These are phyloP conservation scores for Aquilaria malaccensis DNA, from an alignment of 345 rosid genomes.

Conservation along the genomic window DNA sequence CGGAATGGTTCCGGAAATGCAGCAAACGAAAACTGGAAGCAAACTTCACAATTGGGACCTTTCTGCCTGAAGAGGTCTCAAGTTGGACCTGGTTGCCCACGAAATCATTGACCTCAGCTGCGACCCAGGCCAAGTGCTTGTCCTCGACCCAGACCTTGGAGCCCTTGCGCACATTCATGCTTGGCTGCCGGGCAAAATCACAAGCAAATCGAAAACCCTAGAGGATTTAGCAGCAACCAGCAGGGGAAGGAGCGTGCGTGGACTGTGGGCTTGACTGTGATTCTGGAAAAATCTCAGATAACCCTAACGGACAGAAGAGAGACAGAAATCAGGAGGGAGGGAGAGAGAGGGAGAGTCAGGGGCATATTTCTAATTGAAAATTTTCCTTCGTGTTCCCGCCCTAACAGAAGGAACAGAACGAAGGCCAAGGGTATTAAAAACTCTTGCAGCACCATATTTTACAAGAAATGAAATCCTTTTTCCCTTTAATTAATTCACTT, in stretches of 20 bases:
- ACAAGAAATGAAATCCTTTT: no score
- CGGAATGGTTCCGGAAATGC: not conserved
- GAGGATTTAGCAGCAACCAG: not conserved
- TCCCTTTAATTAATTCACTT: no score
- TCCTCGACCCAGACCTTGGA: conserved; percentile 86
- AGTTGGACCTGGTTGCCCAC: conserved; percentile 48
- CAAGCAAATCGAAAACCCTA: conserved; percentile 21
- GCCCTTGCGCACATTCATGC: conserved; percentile 57
- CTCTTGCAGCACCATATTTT: no score
- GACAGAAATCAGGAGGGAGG: not conserved
- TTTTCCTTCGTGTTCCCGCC: conserved; percentile 44
- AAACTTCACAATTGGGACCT: conserved; percentile 30
- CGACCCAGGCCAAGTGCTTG: conserved; percentile 74
- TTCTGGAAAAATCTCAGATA: conserved; percentile 13
- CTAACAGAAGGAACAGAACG: conserved; percentile 15
- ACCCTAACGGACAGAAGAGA: conserved; percentile 11
- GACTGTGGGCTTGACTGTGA: conserved; percentile 4
- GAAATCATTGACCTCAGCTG: conserved; percentile 55
- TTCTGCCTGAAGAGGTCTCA: conserved; percentile 41
- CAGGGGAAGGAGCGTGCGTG: not conserved
- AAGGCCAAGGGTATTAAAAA: no score
- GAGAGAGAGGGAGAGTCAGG: conserved; percentile 2
- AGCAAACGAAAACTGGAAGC: not conserved
- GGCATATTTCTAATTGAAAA: conserved; percentile 11
- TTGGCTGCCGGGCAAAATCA: conserved; percentile 22